A percentile compares a stretch with the other conserved stretches of the same genome.
Evolutionary conservation across 371 early-diverging fungal genomes (phyloP).

Genomic region (Rhizopus delemar): DNA sequence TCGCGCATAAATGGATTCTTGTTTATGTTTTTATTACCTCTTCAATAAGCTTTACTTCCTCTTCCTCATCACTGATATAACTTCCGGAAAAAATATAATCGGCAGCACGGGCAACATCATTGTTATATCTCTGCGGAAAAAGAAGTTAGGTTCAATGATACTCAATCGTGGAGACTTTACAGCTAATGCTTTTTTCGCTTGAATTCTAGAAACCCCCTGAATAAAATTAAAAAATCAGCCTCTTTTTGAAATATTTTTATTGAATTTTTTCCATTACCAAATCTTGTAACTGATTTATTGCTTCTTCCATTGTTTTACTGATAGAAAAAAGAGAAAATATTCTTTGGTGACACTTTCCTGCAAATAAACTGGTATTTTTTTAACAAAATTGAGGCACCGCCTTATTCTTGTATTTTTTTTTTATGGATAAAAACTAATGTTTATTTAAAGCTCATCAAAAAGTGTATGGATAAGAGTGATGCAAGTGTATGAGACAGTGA

Average conservation of each 20-base stretch:
- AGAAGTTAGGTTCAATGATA: not conserved
- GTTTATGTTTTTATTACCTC: not conserved
- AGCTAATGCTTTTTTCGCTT: slow-evolving; percentile 43
- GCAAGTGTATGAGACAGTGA: too few relatives aligned
- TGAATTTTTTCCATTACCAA: slow-evolving; percentile 20
- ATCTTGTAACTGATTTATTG: slow-evolving; percentile 28
- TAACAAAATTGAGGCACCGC: too few relatives aligned
- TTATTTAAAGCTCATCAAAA: too few relatives aligned
- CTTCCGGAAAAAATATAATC: slow-evolving; percentile 55
- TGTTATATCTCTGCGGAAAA: slow-evolving; percentile 44
- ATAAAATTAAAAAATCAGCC: not conserved
- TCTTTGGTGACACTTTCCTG: not conserved
- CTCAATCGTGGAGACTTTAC: slow-evolving; percentile 25
- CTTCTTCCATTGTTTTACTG: slow-evolving; percentile 17
- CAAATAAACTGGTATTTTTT: not conserved
- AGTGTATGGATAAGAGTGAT: too few relatives aligned
- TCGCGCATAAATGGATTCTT: not conserved
- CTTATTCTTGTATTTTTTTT: too few relatives aligned
- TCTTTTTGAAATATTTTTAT: not conserved
- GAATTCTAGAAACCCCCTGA: slow-evolving; percentile 43
- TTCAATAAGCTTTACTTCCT: not conserved
- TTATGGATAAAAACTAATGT: too few relatives aligned
- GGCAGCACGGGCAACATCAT: slow-evolving; percentile 53
- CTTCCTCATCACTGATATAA: slow-evolving; percentile 28
- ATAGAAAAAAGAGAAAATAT: slow-evolving; percentile 5